phyloP scores from a whole-genome alignment of 163 green algal genomes.

The Coccomyxa subellipsoidea region DNA sequence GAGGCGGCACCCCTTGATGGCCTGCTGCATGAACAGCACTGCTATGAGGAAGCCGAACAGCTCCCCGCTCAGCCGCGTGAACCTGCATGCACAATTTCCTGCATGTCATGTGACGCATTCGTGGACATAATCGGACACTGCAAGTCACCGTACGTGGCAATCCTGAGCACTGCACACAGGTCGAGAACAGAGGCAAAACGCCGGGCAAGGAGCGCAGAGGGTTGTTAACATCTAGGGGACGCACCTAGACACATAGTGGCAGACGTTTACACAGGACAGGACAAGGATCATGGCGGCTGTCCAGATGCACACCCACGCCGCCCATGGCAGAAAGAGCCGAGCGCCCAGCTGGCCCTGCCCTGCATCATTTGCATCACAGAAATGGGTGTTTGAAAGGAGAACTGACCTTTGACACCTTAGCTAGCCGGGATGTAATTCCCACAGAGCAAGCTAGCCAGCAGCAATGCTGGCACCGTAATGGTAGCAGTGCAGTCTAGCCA shows the following conservation, averaged over 20 bases:
- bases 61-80: constrained; percentile 84
- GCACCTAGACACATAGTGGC: constrained; percentile 31
- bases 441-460: no score
- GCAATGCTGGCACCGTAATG: no score
- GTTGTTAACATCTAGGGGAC: neutral
- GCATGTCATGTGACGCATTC: no score
- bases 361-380: constrained; percentile 15
- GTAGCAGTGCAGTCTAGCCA: no score
- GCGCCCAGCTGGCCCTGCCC: constrained; percentile 19
- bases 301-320: constrained; percentile 74
- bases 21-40: constrained; percentile 83
- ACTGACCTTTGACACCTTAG: no score
- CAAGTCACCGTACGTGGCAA: no score
- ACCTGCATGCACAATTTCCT: constrained; percentile 43
- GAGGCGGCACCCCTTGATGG: constrained; percentile 56
- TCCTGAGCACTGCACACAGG: no score
- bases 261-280: constrained; percentile 52
- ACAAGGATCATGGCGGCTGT: constrained; percentile 56
- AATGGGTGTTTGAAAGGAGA: no score
- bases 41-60: constrained; percentile 85
- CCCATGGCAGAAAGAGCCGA: constrained; percentile 70
- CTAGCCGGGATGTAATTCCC: no score
- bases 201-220: no score
- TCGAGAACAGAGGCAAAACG: no score
- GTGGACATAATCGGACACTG: no score